phyloP scores from a whole-genome alignment of 129 eudicot species.

The Saussurea involucrata region DNA sequence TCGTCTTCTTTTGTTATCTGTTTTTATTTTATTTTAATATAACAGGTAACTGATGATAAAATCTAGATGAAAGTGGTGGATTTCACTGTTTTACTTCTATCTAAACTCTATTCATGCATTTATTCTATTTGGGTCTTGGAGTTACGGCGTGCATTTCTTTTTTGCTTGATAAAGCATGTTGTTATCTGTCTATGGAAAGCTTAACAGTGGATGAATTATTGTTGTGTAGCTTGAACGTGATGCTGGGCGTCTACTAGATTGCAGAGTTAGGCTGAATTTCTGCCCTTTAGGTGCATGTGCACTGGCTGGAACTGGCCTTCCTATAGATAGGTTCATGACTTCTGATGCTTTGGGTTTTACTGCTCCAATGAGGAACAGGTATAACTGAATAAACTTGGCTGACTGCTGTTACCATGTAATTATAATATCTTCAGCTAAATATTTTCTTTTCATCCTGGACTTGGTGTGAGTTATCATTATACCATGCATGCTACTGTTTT shows the following conservation, averaged over 20 bases:
- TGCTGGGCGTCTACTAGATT: conserved; percentile 80
- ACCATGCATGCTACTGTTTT: neutral
- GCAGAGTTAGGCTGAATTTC: conserved; percentile 75
- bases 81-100: neutral
- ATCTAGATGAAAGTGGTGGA: neutral
- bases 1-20: neutral
- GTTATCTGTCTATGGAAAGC: neutral
- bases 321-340: conserved; percentile 95
- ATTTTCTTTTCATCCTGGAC: neutral
- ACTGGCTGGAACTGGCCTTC: conserved; percentile 97
- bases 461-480: neutral
- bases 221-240: conserved; percentile 92
- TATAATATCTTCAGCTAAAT: neutral
- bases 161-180: neutral
- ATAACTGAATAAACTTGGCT: neutral
- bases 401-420: neutral
- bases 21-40: neutral
- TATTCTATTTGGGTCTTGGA: neutral
- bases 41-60: neutral
- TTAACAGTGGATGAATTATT: neutral
- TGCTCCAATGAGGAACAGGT: conserved; percentile 98
- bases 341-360: conserved; percentile 86
- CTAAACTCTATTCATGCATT: neutral
- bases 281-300: conserved; percentile 99
- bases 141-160: neutral